Percentiles rank a stretch among this genome's conserved stretches.
phyloP scores from a whole-genome alignment of 2,329 filamentous ascomycete species.

The Exophiala lecanii-corni region DNA sequence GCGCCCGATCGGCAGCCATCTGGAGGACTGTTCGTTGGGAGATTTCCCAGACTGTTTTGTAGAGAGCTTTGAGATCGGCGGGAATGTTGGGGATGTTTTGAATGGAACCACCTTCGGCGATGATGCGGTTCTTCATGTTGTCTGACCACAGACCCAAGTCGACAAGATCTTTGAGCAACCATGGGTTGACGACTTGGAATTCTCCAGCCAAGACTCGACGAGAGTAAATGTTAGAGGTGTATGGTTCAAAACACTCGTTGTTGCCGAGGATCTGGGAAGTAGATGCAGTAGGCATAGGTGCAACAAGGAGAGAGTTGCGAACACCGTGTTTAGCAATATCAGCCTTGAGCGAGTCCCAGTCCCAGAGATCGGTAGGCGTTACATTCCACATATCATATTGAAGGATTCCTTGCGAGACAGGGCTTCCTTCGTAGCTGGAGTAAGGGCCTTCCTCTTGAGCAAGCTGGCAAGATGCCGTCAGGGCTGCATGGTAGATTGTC shows the following conservation, averaged over 20 bases:
- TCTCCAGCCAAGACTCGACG: constrained; percentile 95
- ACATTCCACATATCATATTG: constrained; percentile 99
- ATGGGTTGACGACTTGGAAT: constrained; percentile 99
- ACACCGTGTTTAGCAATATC: constrained; percentile 90
- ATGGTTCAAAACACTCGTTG: constrained; percentile 99
- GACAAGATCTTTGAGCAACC: constrained; percentile 95
- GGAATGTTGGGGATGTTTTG: constrained; percentile 98
- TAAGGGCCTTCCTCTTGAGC: constrained; percentile 82
- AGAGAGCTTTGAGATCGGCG: constrained; percentile 88
- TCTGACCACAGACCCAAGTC: constrained; percentile 98
- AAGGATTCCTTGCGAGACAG: constrained; percentile 88
- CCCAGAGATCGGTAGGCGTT: constrained; percentile 90
- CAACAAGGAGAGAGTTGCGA: constrained; percentile 90
- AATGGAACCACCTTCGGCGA: constrained; percentile 89
- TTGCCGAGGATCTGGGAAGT: constrained; percentile 98
- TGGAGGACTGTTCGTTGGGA: constrained; percentile 92
- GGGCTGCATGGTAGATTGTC: constrained; percentile 94
- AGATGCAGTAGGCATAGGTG: constrained; percentile 95
- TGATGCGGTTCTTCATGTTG: constrained; percentile 99
- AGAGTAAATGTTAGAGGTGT: constrained; percentile 99
- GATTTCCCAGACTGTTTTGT: constrained; percentile 99
- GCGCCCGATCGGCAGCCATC: constrained; percentile 98
- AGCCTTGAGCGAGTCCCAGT: constrained; percentile 84
- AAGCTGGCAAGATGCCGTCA: constrained; percentile 83
- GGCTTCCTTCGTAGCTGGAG: constrained; percentile 85